These are phyloP conservation scores for Darksidea phi DNA, from an alignment of 495 filamentous ascomycete genomes.

Conservation along the genomic window DNA sequence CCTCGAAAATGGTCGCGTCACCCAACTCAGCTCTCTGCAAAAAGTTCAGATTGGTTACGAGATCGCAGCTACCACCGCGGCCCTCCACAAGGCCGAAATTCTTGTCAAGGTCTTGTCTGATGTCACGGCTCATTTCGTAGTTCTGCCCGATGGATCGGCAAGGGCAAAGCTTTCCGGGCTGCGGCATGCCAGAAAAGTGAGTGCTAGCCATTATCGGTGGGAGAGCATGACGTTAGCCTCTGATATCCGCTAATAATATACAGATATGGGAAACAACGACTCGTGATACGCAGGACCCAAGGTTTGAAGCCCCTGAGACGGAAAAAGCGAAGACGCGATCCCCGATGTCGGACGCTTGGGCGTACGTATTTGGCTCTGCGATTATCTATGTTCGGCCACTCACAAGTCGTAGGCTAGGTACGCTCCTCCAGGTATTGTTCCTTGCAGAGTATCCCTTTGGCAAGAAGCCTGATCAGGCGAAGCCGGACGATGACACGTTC, in stretches of 20 bases:
- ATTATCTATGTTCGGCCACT: not conserved
- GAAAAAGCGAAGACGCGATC: slow-evolving; percentile 1
- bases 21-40: not conserved
- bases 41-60: not conserved
- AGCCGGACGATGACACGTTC: not conserved
- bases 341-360: not conserved
- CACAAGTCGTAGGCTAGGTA: slow-evolving; percentile 1
- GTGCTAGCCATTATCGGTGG: not conserved
- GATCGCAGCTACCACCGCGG: not conserved
- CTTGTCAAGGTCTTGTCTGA: slow-evolving; percentile 1
- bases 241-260: not conserved
- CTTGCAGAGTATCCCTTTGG: not conserved
- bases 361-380: not conserved
- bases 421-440: not conserved
- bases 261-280: slow-evolving; percentile 2
- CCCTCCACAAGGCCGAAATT: not conserved
- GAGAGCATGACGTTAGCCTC: not conserved
- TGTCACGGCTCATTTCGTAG: not conserved
- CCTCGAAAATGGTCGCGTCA: not conserved
- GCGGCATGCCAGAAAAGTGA: slow-evolving; percentile 3
- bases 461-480: not conserved
- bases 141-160: not conserved
- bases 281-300: not conserved
- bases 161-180: slow-evolving; percentile 4
- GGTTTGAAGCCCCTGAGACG: slow-evolving; percentile 2